Evolutionary conservation across 2,329 filamentous ascomycete species (phyloP), one percentile per base, ranked within the genome.

Genomic region (Alternaria triticimaculans): DNA sequence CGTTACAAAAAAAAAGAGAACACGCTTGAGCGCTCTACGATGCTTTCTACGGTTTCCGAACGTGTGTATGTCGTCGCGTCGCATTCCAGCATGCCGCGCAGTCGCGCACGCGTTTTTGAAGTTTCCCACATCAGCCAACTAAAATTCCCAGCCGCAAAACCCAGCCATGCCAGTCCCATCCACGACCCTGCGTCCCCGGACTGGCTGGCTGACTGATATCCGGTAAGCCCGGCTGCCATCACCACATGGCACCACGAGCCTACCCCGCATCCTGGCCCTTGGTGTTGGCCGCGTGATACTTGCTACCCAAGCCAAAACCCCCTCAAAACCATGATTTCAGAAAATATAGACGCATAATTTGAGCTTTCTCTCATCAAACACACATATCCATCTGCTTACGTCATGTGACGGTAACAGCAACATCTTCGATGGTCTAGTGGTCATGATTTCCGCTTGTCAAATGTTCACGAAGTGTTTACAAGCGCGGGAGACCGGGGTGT

Each of bases 351-450:
- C 2, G 20, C 11, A 26, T 12, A 18, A 63, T 21, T 57, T 60
- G 3, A 3, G 5, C 11, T 8, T 20, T n/a, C 51, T 50, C 54
- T 28, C 63, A 65, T 63, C 63, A 59, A 51, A 51, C 33, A 57
- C 54, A 12, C 48, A 62, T 23, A 62, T 12, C 63, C 60, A 65
- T 65, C 63, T 57, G 63, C 63, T 65, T 65, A 65, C 53, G 41
- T 61, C 46, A 64, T 53, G 23, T 15, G 20, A 53, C 30, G 60
- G 41, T 33, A 44, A 44, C 18, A 30, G 49, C 49, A 53, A 53
- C 9, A 66, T 71, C 69, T 71, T 71, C 67, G 60, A 65, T 71
- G 69, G 69, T 56, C 54, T 56, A 56, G 54, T 56, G 54, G 54
- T 56, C 54, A 56, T 56, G 54, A 56, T 56, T 56, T 56, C 54